Evolutionary conservation across 495 filamentous ascomycete species (phyloP).

Genomic region (Hyaloscypha finlandica): DNA sequence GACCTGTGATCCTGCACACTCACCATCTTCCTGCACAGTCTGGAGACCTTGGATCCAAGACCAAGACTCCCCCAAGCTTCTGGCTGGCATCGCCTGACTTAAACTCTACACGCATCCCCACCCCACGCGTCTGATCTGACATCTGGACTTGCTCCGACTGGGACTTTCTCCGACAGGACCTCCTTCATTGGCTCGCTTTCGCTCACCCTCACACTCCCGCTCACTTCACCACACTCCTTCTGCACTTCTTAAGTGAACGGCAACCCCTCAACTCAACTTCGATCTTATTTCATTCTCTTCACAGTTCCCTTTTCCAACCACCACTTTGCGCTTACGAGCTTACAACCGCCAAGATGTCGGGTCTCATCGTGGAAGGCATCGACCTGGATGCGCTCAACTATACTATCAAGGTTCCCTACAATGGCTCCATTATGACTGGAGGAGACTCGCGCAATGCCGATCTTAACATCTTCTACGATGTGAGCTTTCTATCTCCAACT

Average conservation of each 20-base stretch:
- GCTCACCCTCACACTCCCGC: background rate
- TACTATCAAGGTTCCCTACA: slow-evolving; percentile 52
- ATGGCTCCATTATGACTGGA: slow-evolving; percentile 64
- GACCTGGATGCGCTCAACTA: slow-evolving; percentile 50
- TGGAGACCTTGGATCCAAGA: background rate
- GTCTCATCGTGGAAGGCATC: slow-evolving; percentile 33
- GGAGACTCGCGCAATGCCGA: slow-evolving; percentile 74
- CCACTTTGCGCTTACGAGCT: background rate
- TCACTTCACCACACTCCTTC: slow-evolving; percentile 1
- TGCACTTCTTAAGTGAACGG: slow-evolving; percentile 26
- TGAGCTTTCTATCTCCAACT: slow-evolving; percentile 35
- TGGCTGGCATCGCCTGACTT: background rate
- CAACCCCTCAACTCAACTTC: slow-evolving; percentile 6
- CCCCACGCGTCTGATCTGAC: background rate
- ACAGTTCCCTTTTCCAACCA: background rate
- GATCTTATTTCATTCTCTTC: slow-evolving; percentile 23
- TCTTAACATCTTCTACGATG: slow-evolving; percentile 82
- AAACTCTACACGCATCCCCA: background rate
- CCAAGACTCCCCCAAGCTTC: background rate
- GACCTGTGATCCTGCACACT: background rate
- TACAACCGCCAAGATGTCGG: slow-evolving; percentile 17
- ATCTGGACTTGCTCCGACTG: background rate
- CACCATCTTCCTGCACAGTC: background rate
- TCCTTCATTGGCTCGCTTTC: background rate
- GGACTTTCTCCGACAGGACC: background rate